phyloP scores from a whole-genome alignment of 768 basidiomycete species.

The Phylloporus sp. region DNA sequence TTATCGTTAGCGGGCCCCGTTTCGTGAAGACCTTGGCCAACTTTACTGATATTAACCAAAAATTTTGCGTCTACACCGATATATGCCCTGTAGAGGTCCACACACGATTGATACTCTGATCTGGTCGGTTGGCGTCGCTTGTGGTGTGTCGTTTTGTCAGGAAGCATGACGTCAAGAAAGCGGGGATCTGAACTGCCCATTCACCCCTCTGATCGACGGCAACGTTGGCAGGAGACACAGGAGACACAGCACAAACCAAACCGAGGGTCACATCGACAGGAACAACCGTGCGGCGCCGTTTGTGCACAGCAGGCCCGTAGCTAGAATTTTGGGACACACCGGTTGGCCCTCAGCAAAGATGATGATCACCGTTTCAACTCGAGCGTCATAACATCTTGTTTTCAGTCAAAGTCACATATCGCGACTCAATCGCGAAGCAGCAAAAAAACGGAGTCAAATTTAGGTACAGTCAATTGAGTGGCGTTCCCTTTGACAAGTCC shows the following conservation, averaged over 20 bases:
- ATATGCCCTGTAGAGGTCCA: no score
- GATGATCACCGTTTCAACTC: not conserved
- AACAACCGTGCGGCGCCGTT: not conserved
- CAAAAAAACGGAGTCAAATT: not conserved
- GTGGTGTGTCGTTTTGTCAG: not conserved
- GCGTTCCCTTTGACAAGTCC: not conserved
- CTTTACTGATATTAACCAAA: not conserved
- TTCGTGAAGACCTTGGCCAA: not conserved
- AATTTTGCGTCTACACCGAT: not conserved
- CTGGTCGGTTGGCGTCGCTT: not conserved
- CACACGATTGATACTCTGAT: no score
- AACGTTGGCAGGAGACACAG: not conserved
- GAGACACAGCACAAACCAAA: no score
- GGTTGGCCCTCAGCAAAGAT: not conserved
- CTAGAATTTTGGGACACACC: no score
- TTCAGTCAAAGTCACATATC: conserved; percentile 13
- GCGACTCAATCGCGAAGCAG: not conserved
- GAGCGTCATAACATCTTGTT: not conserved
- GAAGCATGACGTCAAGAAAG: not conserved
- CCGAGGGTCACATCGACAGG: no score
- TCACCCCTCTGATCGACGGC: not conserved
- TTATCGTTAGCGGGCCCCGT: not conserved
- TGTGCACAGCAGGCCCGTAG: no score
- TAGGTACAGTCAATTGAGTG: conserved; percentile 10
- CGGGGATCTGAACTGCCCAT: not conserved